Evolutionary conservation across 2,329 filamentous ascomycete species (phyloP).

Genomic region (Coniochaeta prunicola): DNA sequence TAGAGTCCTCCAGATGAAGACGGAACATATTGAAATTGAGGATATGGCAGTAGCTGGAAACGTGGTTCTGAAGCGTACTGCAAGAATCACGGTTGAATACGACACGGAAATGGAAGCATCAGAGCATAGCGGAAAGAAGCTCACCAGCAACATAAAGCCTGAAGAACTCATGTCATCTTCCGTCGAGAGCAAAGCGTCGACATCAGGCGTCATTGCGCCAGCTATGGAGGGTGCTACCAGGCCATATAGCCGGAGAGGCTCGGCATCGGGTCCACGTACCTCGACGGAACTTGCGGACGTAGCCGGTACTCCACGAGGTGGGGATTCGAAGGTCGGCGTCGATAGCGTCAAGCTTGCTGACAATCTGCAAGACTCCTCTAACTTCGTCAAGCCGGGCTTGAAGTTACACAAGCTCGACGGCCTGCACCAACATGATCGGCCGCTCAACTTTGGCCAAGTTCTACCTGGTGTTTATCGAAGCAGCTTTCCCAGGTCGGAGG

Average conservation of each 20-base stretch:
- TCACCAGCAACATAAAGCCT: not conserved
- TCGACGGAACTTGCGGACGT: not conserved
- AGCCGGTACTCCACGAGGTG: not conserved
- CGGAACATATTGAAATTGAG: not conserved
- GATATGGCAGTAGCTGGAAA: constrained; percentile 5
- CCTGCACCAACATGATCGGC: constrained; percentile 25
- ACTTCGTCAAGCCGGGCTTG: not conserved
- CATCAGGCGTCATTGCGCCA: not conserved
- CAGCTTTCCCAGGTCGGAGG: constrained; percentile 65
- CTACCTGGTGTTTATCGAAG: constrained; percentile 72
- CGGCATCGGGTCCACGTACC: not conserved
- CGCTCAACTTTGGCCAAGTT: constrained; percentile 71
- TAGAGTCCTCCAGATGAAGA: not conserved
- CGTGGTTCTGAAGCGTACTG: constrained; percentile 12
- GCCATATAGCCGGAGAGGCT: not conserved
- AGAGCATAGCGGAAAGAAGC: constrained; percentile 5
- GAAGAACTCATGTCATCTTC: not conserved
- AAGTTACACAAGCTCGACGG: not conserved
- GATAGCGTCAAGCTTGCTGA: not conserved
- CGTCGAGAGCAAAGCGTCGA: not conserved
- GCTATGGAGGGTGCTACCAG: not conserved
- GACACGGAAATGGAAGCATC: constrained; percentile 7
- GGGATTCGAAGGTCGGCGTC: not conserved
- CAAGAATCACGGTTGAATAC: constrained; percentile 10
- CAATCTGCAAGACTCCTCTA: not conserved